A percentile compares a stretch with the other conserved stretches of the same genome.
These are phyloP conservation scores for Aspergillus egyptiacus DNA, from an alignment of 495 filamentous ascomycete genomes.

Conservation along the genomic window DNA sequence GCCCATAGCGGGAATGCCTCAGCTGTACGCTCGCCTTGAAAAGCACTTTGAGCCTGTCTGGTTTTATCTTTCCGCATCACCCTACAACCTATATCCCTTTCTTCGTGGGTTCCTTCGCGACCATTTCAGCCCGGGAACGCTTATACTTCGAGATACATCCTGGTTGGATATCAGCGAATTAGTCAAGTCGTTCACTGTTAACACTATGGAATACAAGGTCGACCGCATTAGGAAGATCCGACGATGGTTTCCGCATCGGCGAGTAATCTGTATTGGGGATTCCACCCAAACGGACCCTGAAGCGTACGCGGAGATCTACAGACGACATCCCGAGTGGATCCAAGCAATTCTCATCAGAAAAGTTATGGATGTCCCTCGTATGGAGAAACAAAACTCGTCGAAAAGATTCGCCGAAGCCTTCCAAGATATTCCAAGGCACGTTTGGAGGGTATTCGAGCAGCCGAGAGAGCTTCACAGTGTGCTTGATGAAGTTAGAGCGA, in stretches of 20 bases:
- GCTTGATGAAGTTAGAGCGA: conserved; percentile 39
- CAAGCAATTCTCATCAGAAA: conserved; percentile 76
- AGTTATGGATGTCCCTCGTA: conserved; percentile 67
- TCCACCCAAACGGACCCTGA: conserved; percentile 90
- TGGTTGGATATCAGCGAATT: conserved; percentile 81
- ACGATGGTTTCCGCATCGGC: conserved; percentile 65
- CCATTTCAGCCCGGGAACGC: conserved; percentile 69
- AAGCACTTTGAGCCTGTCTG: conserved; percentile 59
- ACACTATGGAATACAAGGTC: conserved; percentile 84
- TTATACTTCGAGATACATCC: conserved; percentile 79
- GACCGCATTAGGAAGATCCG: conserved; percentile 71
- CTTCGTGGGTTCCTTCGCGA: conserved; percentile 61
- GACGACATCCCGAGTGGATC: conserved; percentile 63
- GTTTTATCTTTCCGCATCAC: conserved; percentile 92
- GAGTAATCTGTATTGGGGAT: conserved; percentile 81
- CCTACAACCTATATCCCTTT: conserved; percentile 91
- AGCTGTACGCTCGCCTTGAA: conserved; percentile 65
- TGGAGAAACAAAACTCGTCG: conserved; percentile 66
- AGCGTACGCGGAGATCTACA: conserved; percentile 72
- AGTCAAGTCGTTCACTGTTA: conserved; percentile 69
- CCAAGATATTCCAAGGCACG: conserved; percentile 56
- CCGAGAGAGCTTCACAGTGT: conserved; percentile 56
- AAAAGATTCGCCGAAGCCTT: conserved; percentile 81
- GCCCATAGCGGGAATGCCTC: conserved; percentile 74
- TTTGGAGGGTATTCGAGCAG: conserved; percentile 78